Percentiles rank a stretch among this genome's conserved stretches.
These are phyloP conservation scores for Biscogniauxia marginata DNA, from an alignment of 2,329 filamentous ascomycete species.

Conservation along the genomic window DNA sequence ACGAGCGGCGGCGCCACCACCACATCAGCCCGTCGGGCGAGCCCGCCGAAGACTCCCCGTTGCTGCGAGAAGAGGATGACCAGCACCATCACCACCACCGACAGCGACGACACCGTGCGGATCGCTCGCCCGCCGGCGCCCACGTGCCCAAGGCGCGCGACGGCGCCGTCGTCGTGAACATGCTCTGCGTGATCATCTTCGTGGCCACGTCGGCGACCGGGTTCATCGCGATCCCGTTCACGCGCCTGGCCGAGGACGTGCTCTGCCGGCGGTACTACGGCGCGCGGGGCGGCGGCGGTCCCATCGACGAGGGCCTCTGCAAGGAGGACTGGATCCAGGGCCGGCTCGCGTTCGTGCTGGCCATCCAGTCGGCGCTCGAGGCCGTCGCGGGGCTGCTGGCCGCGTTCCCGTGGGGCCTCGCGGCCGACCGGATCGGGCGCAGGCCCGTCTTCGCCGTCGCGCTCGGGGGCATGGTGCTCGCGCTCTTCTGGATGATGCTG, in stretches of 20 bases:
- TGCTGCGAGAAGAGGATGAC: conserved; percentile 2
- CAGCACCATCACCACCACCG: conserved; percentile 8
- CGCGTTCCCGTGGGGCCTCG: conserved; percentile 40
- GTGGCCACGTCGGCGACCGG: conserved; percentile 29
- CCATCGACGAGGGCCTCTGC: conserved; percentile 38
- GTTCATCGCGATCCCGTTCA: conserved; percentile 33
- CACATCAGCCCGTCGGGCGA: conserved; percentile 5
- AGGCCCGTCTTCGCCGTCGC: conserved; percentile 35
- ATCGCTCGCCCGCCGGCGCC: conserved; percentile 20
- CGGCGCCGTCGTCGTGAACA: conserved; percentile 27
- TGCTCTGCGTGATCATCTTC: conserved; percentile 35
- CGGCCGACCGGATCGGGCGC: conserved; percentile 36
- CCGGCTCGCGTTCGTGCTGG: conserved; percentile 36
- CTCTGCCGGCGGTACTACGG: conserved; percentile 38
- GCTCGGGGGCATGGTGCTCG: conserved; percentile 31
- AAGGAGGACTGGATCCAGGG: conserved; percentile 36
- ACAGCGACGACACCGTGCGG: conserved; percentile 17
- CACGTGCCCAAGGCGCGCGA: conserved; percentile 26
- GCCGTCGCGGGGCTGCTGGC: conserved; percentile 34
- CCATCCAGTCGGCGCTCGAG: conserved; percentile 28
- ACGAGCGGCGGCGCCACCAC: conserved; percentile 3
- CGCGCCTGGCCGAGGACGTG: conserved; percentile 38
- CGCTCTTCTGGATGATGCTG: conserved; percentile 25
- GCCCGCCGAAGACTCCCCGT: conserved; percentile 11
- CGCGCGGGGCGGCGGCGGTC: neutral